These are phyloP conservation scores for Cordyceps tenuipes DNA, from an alignment of 2,329 filamentous ascomycete species.

Conservation along the genomic window DNA sequence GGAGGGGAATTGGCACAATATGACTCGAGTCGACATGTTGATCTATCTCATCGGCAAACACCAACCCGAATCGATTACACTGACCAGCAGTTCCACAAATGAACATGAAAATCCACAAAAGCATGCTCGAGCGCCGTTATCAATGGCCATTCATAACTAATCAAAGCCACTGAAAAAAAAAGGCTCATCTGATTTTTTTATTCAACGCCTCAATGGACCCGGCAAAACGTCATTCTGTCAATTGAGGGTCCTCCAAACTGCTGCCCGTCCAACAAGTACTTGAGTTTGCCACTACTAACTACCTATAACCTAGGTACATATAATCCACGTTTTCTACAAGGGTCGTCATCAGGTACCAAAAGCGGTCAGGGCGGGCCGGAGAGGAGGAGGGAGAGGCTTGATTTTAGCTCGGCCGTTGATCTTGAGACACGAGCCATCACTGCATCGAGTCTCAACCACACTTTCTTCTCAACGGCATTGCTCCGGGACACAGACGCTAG, in stretches of 20 bases:
- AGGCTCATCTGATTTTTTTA: not conserved
- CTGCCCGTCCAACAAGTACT: not conserved
- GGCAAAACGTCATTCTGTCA: not conserved
- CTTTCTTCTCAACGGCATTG: not conserved
- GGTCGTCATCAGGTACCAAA: not conserved
- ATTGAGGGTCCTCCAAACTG: not conserved
- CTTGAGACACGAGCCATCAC: not conserved
- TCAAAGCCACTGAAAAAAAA: not conserved
- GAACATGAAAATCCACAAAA: slow-evolving; percentile 7
- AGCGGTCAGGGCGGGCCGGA: not conserved
- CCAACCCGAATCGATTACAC: not conserved
- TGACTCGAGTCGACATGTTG: not conserved
- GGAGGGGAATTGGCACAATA: not conserved
- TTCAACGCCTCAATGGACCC: not conserved
- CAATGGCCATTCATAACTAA: not conserved
- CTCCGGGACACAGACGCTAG: not conserved
- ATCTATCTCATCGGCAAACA: not conserved
- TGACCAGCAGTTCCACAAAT: slow-evolving; percentile 8
- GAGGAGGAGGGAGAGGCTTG: too few species aligned
- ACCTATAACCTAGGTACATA: too few species aligned
- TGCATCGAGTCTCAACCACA: not conserved
- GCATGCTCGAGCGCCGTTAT: not conserved
- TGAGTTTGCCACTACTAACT: too few species aligned
- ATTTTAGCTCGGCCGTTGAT: not conserved
- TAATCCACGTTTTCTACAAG: too few species aligned